Evolutionary conservation across 768 basidiomycete genomes (phyloP), one percentile per base, ranked within the genome.

Genomic region (Pluteus cervinus): DNA sequence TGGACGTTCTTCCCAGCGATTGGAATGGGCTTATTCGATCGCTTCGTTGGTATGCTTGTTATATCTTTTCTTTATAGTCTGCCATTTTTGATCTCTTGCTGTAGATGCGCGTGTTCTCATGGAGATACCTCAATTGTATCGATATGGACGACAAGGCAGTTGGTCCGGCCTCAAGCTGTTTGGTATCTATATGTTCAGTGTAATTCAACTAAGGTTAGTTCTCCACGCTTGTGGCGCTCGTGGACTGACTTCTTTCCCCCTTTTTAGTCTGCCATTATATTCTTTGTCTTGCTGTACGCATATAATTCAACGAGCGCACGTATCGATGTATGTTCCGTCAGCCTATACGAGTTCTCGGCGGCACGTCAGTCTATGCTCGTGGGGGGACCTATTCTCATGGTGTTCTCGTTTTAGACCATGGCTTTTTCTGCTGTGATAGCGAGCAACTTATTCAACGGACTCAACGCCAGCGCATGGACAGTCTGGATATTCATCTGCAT

Each of bases 21-120:
- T 50, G 94, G 83, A 8, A 88, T 98, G 42, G 94, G 94, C 34
- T 59, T 97, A 33, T 97, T 98, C 57, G 94, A 99, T 57, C 85
- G 91, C 17, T 73, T 92, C 51, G 71, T 89, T 46, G 85, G 86
- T 86, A 44, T 17, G 75, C 60, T 34, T 22, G 11, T 39, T 14
- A 4, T 11, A 16, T 22, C n/a, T 7, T 24, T 8, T 7, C 12
- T 23, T 3, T 40, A 33, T n/a, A 16, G 12, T 10, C 15, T 2
- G 26, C 16, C 25, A 9, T 31, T 25, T 39, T 37, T 48, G 36
- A 45, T 10, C 5, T 21, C 14, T 15, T 9, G 11, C 15, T 24
- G 4, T 40, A 83, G 91, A 93, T 49, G 80, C 82, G 28, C 76
- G 84, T 43, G 71, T 83, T 15, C 71, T 99, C 29, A 93, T 97